These are phyloP conservation scores for Phytophthora nicotianae DNA, from an alignment of 352 stramenopile species.

Conservation along the genomic window DNA sequence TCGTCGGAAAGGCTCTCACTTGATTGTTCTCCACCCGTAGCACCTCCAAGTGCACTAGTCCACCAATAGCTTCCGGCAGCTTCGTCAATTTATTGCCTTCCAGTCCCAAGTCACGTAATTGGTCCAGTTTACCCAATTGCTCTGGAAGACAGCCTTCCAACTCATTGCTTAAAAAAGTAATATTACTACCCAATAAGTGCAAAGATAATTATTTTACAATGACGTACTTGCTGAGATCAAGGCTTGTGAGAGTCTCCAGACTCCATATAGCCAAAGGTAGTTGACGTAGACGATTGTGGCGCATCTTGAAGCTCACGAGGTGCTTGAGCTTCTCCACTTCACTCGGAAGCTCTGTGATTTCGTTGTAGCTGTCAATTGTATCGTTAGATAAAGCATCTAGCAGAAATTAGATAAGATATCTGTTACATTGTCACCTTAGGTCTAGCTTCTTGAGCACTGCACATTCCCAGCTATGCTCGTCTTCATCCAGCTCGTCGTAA, in stretches of 20 bases:
- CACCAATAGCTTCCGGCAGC: conserved; percentile 57
- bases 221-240: conserved; percentile 83
- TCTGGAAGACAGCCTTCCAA: conserved; percentile 57
- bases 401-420: background rate
- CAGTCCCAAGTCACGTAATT: conserved; percentile 65
- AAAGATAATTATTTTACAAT: conserved; percentile 2
- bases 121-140: conserved; percentile 51
- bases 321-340: conserved; percentile 55
- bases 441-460: conserved; percentile 70
- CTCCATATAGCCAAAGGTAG: conserved; percentile 65
- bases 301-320: conserved; percentile 72
- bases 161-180: conserved; percentile 52
- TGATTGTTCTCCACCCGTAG: conserved; percentile 72
- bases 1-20: conserved; percentile 45
- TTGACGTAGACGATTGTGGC: conserved; percentile 64
- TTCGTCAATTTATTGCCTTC: conserved; percentile 69
- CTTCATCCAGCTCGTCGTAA: conserved; percentile 64
- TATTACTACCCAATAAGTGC: background rate
- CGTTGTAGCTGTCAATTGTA: conserved; percentile 66
- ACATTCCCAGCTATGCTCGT: conserved; percentile 80
- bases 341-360: conserved; percentile 58
- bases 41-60: conserved; percentile 56
- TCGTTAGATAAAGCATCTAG: background rate
- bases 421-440: conserved; percentile 49
- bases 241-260: conserved; percentile 56